Evolutionary conservation across 129 eudicot species (phyloP), one percentile per base, ranked within the genome.

Genomic region (Arctium lappa): DNA sequence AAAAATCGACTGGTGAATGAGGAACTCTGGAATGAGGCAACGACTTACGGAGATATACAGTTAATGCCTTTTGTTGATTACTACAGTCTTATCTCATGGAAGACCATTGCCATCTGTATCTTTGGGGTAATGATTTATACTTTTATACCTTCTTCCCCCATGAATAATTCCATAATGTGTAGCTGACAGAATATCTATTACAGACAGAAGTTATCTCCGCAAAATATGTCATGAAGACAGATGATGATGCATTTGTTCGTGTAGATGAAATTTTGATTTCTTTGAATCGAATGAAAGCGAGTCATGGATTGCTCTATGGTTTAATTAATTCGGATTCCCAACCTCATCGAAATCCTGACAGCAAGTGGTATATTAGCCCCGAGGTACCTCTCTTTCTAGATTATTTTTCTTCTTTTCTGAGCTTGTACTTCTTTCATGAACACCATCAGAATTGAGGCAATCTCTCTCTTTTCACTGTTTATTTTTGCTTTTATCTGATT

Each of bases 181-280:
- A 72, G 74, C 44, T 89, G 86, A 82, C 56, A 2, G 46, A 36
- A 40, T 88, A 72, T 83, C 77, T 85, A 84, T 72, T 11, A 74
- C 97, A 95, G 99, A 90, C 95, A 9, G 88, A 95, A 81, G 92
- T 91, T 63, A 91, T 95, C 76, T 90, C 97, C 7, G 98, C 98
- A 4, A 91, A 93, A 66, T 95, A 86, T 69, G 87, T 95, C 74
- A 95, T 95, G 99, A 95, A 95, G 89, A 95, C 99, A 56, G 99
- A 95, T 50, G 99, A 93, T 73, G 99, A 95, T 77, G 97, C 99
- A 76, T 95, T 95, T 83, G 99, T 95, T 85, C 99, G 98, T 72
- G 85, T 93, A 48, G 98, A 95, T 79, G 99, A 95, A 90, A 82
- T 95, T 31, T 71, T 93, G 85, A 70, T 86, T 79, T 90, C 98